Conservation (phyloP, 2,329 filamentous ascomycete species). For the Trichoderma polysporum region DNA sequence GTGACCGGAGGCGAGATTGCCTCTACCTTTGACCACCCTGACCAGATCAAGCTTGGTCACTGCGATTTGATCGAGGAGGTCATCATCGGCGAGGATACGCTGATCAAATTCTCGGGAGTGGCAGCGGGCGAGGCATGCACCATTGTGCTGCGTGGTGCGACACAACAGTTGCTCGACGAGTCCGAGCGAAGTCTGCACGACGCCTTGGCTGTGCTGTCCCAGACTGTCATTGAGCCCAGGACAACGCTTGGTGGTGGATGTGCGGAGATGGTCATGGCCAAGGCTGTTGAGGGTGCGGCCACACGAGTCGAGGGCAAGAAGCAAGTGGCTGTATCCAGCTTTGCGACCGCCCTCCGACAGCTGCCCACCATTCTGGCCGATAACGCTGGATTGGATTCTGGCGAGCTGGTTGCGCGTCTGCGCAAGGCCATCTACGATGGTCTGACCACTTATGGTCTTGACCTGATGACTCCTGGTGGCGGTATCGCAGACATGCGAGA, state of each 20-base stretch:
- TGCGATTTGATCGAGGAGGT: slow-evolving; percentile 97
- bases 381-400: slow-evolving; percentile 94
- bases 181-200: slow-evolving; percentile 95
- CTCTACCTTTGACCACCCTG: slow-evolving; percentile 96
- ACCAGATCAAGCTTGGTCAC: slow-evolving; percentile 91
- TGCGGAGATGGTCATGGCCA: slow-evolving; percentile 98
- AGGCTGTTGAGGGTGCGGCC: slow-evolving; percentile 90
- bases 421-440: slow-evolving; percentile 94
- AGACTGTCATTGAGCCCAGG: slow-evolving; percentile 91
- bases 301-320: slow-evolving; percentile 97
- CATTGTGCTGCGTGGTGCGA: slow-evolving; percentile 92
- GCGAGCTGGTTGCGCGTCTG: slow-evolving; percentile 86
- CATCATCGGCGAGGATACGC: slow-evolving; percentile 94
- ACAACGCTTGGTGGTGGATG: slow-evolving; percentile 94
- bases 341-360: slow-evolving; percentile 85
- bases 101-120: slow-evolving; percentile 97
- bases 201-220: slow-evolving; percentile 90
- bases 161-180: slow-evolving; percentile 95
- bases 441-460: slow-evolving; percentile 86
- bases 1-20: slow-evolving; percentile 97
- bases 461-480: slow-evolving; percentile 84
- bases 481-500: slow-evolving; percentile 96
- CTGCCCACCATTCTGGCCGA: slow-evolving; percentile 95
- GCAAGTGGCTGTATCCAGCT: slow-evolving; percentile 87
- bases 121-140: slow-evolving; percentile 94